phyloP scores from a whole-genome alignment of 148 eudicot genomes.

The Silene uniflora region DNA sequence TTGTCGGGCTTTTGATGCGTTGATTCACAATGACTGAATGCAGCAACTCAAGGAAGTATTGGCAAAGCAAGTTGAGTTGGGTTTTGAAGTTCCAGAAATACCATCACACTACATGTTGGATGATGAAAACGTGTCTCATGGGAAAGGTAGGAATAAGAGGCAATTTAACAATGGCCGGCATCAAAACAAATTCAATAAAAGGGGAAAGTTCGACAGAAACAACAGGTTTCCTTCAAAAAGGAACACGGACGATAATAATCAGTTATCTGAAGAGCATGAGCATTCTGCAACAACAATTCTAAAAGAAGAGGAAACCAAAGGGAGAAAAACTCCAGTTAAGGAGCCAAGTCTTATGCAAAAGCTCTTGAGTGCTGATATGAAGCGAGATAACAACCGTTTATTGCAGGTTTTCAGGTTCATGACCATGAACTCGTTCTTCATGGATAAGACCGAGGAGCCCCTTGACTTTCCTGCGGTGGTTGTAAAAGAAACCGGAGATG shows the following conservation, averaged over 20 bases:
- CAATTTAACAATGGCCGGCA: conserved; percentile 40
- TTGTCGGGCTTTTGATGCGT: neutral
- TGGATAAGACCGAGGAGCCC: conserved; percentile 51
- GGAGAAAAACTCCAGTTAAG: conserved; percentile 19
- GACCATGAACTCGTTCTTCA: conserved; percentile 74
- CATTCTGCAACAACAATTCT: conserved; percentile 34
- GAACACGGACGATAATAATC: conserved; percentile 21
- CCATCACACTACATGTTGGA: conserved; percentile 71
- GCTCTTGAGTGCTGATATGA: conserved; percentile 63
- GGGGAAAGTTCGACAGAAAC: conserved; percentile 40
- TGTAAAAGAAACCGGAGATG: conserved; percentile 41
- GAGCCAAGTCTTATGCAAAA: conserved; percentile 73
- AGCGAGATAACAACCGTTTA: conserved; percentile 51
- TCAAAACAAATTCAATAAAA: conserved; percentile 50
- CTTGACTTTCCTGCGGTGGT: conserved; percentile 59
- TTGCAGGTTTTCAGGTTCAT: conserved; percentile 84
- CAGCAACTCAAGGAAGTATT: conserved; percentile 92
- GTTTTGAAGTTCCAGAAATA: conserved; percentile 92
- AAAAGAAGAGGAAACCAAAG: conserved; percentile 18
- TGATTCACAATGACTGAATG: conserved; percentile 9
- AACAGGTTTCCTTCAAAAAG: conserved; percentile 32
- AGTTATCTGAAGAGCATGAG: conserved; percentile 19
- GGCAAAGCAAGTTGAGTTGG: conserved; percentile 85
- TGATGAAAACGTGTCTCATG: conserved; percentile 36
- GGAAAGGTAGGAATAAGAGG: conserved; percentile 31